A percentile compares a stretch with the other conserved stretches of the same genome.
Evolutionary conservation across 2,329 filamentous ascomycete genomes (phyloP).

Genomic region (Cladosporium sphaerospermum): DNA sequence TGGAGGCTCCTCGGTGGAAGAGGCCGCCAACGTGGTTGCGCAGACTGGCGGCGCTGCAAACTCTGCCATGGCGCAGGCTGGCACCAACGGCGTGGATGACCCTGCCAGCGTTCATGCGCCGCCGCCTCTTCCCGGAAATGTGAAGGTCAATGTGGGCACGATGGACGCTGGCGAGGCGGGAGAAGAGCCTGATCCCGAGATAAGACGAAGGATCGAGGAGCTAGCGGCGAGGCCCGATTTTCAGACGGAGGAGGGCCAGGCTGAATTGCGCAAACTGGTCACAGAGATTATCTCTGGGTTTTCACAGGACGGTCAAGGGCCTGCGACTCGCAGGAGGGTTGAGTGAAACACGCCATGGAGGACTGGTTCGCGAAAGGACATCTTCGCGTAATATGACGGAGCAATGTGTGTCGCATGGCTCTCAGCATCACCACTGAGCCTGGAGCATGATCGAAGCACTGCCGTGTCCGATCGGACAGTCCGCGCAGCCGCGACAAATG

Average conservation of each 20-base stretch:
- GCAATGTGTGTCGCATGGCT: too few species aligned
- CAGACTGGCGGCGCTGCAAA: conserved; percentile 19
- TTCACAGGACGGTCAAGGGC: conserved; percentile 49
- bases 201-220: conserved; percentile 81
- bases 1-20: conserved; percentile 24
- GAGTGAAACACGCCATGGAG: not conserved
- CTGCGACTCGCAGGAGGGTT: conserved; percentile 20
- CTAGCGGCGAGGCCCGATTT: conserved; percentile 80
- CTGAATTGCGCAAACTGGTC: conserved; percentile 69
- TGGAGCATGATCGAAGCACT: too few species aligned
- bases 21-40: conserved; percentile 23
- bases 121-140: conserved; percentile 65
- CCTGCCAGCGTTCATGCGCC: conserved; percentile 30
- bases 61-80: conserved; percentile 29
- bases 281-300: conserved; percentile 70
- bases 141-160: conserved; percentile 71
- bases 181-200: conserved; percentile 67
- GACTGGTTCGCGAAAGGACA: too few species aligned
- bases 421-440: too few species aligned
- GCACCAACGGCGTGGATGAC: conserved; percentile 28
- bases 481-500: too few species aligned
- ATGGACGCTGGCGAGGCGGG: conserved; percentile 56
- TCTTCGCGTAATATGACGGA: too few species aligned
- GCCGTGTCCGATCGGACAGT: too few species aligned
- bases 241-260: conserved; percentile 71